Evolutionary conservation across 768 basidiomycete species (phyloP).

Genomic region (Tylopilus sp.): DNA sequence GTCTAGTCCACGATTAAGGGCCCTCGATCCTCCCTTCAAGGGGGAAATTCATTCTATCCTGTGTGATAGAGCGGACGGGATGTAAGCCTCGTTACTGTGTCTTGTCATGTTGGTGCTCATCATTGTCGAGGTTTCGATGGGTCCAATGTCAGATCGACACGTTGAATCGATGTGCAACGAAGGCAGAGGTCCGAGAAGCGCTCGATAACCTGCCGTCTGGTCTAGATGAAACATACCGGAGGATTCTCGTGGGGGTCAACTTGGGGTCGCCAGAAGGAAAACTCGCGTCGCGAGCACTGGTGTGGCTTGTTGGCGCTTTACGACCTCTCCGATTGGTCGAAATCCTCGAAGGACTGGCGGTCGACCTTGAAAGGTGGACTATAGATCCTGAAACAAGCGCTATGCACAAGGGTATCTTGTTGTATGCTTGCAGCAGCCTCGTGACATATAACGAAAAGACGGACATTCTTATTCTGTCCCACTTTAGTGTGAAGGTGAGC

Average conservation of each 20-base stretch:
- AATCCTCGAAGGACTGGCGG: slow-evolving; percentile 10
- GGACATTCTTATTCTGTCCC: slow-evolving; percentile 11
- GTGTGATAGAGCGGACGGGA: slow-evolving; percentile 14
- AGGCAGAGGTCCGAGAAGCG: slow-evolving; percentile 8
- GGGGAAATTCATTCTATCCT: slow-evolving; percentile 5
- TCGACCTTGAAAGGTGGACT: slow-evolving; percentile 1
- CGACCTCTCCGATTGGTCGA: slow-evolving; percentile 12
- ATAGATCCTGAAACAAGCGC: slow-evolving; percentile 8
- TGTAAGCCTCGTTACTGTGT: slow-evolving; percentile 3
- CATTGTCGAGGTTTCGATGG: slow-evolving; percentile 19
- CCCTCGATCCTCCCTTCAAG: slow-evolving; percentile 6
- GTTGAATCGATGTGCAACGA: slow-evolving; percentile 7
- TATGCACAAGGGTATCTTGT: slow-evolving; percentile 2
- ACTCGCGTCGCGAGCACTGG: slow-evolving; percentile 8
- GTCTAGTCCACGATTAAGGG: slow-evolving; percentile 5
- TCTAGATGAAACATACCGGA: slow-evolving; percentile 20
- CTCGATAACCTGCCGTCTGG: slow-evolving; percentile 15
- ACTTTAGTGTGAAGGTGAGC: slow-evolving; percentile 25
- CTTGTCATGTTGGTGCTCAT: background rate
- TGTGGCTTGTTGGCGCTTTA: slow-evolving; percentile 18
- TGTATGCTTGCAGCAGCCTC: slow-evolving; percentile 16
- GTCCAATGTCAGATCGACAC: slow-evolving; percentile 21
- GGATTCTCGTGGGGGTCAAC: slow-evolving; percentile 17
- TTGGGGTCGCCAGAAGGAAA: background rate
- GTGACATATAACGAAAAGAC: slow-evolving; percentile 14